Base-by-base conservation (phyloP, 2,329 filamentous ascomycete species). In the Monilinia laxa region DNA sequence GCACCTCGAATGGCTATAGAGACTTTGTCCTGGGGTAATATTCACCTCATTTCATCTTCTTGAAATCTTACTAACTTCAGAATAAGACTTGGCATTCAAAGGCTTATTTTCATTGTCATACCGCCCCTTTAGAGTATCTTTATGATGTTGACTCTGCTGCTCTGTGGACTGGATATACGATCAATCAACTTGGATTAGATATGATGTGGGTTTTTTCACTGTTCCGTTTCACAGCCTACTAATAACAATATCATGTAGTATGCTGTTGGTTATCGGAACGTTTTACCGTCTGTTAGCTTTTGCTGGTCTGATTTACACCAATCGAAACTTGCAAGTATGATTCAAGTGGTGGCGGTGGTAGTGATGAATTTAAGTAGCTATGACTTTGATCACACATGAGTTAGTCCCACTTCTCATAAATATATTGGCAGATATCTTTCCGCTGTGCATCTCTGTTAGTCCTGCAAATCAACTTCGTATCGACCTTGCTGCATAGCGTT, bases 261-360 rank as follows among this genome's bases (percentile, higher is more conserved):
- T 58, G 55, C 38, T 58, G 2, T 16, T 58, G 14, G 20, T 58
- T 7, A 58, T 58, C 18, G 40, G 56, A 28, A 45, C 18, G 18
- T 25, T 42, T 28, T 47, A 47, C 18, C 56, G 40, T 3, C 16
- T 45, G 12, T 20, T 47, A 12, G 10, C 23, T 28, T 47, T 58
- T 38, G 6, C 2, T 4, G 56, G 5, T 47, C 18, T 31, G 2
- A 31, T 45, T 14, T 9, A 31, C 14, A 58, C 40, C 7, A n/a
- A 45, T 58, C 40, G 55, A 58, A 10, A 47, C 12, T 45, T 31
- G 23, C 16, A 58, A 47, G 40, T 58, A 58, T 45, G 23, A 58
- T 42, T 7, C n/a, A 25, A 42, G 35, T 42, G n/a, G 16, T 20
- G 14, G 4, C 3, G n/a, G n/a, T 57, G 54, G 14, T 20, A 9